These are phyloP conservation scores for Boletus pseudo-olivaceus DNA, from an alignment of 768 basidiomycete species.

Conservation along the genomic window DNA sequence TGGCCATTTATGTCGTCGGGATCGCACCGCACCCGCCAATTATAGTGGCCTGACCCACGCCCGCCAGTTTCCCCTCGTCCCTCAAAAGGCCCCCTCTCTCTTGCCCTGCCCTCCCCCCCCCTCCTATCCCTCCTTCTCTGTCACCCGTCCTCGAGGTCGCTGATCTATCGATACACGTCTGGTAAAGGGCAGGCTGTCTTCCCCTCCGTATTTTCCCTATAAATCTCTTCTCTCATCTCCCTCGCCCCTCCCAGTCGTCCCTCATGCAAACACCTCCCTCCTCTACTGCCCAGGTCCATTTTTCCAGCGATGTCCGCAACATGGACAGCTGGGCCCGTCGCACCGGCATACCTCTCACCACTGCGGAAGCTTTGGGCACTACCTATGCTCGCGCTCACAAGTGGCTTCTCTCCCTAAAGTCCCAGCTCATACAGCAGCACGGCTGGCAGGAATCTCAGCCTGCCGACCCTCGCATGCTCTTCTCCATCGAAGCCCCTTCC, in stretches of 20 bases:
- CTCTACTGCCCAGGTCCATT: slow-evolving; percentile 61
- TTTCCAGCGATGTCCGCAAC: slow-evolving; percentile 74
- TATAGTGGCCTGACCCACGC: slow-evolving; percentile 44
- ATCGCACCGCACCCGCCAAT: slow-evolving; percentile 53
- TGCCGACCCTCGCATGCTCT: slow-evolving; percentile 68
- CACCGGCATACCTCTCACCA: slow-evolving; percentile 77
- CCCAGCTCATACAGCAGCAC: slow-evolving; percentile 61
- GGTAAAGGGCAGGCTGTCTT: slow-evolving; percentile 31
- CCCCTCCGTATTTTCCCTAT: slow-evolving; percentile 17
- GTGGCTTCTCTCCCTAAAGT: slow-evolving; percentile 64
- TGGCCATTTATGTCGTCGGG: slow-evolving; percentile 51
- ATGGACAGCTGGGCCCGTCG: slow-evolving; percentile 83
- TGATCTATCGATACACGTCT: slow-evolving; percentile 23
- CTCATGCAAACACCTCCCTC: slow-evolving; percentile 33
- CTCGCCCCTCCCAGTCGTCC: not conserved
- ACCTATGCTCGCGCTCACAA: slow-evolving; percentile 80
- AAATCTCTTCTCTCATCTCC: slow-evolving; percentile 16
- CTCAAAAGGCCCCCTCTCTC: slow-evolving; percentile 40
- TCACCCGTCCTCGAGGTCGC: slow-evolving; percentile 23
- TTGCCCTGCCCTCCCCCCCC: slow-evolving; percentile 26
- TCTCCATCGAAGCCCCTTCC: slow-evolving; percentile 73
- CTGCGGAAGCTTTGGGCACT: slow-evolving; percentile 75
- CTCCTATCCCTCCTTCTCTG: slow-evolving; percentile 24
- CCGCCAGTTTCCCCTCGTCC: slow-evolving; percentile 26
- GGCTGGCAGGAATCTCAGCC: slow-evolving; percentile 63